Evolutionary conservation across 345 rosid genomes (phyloP), one percentile per base, ranked within the genome.

Genomic region (Pugionium cornutum): DNA sequence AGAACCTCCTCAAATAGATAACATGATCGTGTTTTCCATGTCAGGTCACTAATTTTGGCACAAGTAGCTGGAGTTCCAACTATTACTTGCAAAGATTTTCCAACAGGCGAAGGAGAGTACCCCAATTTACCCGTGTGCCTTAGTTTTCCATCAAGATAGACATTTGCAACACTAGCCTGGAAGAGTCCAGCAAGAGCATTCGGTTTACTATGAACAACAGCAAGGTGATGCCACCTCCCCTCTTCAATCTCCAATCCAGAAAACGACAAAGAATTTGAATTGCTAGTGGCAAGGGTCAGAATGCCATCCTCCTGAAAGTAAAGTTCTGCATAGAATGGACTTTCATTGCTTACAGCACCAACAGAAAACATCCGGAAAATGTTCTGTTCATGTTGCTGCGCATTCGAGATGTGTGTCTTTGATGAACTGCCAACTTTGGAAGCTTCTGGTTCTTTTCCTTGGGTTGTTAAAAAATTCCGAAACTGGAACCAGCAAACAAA

Each of bases 151-250:
- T 92, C 80, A 55, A 92, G 79, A 78, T 92, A 92, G 29, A 92
- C 96, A 75, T 79, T 73, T 39, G 98, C 98, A 79, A 89, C 75
- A 71, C 96, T 89, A 61, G 98, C 88, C 80, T 92, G 96, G 76
- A 92, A 92, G 26, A 92, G 77, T 67, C 98, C 98, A 78, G 98
- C 88, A 59, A 92, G 90, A 59, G 96, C 98, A 81, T 82, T 92
- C 26, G 98, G 98, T 77, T 92, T 92, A 79, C 92, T 89, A 76
- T 92, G 98, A 61, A 92, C 90, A 80, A 92, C 86, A 39, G 92
- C 98, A 76, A 92, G 96, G 86, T 92, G 98, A 82, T 92, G 91
- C 98, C 96, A 92, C 74, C 83, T 81, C 40, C 92, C 95, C 77
- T 87, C 87, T 76, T 89, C 92, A 64, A 81, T 75, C 39, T 89